Evolutionary conservation across 1,284 basidiomycete species (phyloP).

Genomic region (Apiotrichum montevideense): DNA sequence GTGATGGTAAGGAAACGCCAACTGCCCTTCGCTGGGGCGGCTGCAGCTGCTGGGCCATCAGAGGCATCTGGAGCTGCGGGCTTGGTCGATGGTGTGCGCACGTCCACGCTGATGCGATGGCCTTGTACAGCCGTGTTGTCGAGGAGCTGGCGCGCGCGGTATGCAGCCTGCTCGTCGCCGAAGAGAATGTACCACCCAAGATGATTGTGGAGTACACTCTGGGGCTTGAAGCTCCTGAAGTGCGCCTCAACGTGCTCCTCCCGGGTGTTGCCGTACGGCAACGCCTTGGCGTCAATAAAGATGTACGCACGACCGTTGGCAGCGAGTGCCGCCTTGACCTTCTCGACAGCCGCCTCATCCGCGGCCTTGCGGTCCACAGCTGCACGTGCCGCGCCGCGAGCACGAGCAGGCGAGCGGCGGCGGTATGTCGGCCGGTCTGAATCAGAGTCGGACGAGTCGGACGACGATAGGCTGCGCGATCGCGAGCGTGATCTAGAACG

Average conservation of each 20-base stretch:
- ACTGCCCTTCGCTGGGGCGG: constrained; percentile 1
- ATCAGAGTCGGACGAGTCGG: constrained; percentile 27
- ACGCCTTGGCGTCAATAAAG: constrained; percentile 32
- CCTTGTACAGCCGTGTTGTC: constrained; percentile 34
- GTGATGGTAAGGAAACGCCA: constrained; percentile 39
- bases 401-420: constrained; percentile 9
- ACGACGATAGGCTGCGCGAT: constrained; percentile 13
- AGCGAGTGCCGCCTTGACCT: constrained; percentile 26
- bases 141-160: constrained; percentile 28
- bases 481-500: constrained; percentile 20
- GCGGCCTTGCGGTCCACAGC: constrained; percentile 20
- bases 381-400: constrained; percentile 10
- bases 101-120: constrained; percentile 24
- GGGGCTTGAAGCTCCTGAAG: constrained; percentile 42
- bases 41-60: background rate
- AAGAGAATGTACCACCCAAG: constrained; percentile 45
- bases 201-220: constrained; percentile 27
- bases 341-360: constrained; percentile 26
- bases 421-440: constrained; percentile 27
- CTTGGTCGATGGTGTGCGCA: constrained; percentile 23
- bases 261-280: constrained; percentile 21
- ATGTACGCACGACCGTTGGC: constrained; percentile 35
- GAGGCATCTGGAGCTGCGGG: constrained; percentile 5
- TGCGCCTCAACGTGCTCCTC: constrained; percentile 36
- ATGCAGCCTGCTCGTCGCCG: constrained; percentile 25